Evolutionary conservation across 2,329 filamentous ascomycete species (phyloP).

Genomic region (Aspergillus chevalieri): DNA sequence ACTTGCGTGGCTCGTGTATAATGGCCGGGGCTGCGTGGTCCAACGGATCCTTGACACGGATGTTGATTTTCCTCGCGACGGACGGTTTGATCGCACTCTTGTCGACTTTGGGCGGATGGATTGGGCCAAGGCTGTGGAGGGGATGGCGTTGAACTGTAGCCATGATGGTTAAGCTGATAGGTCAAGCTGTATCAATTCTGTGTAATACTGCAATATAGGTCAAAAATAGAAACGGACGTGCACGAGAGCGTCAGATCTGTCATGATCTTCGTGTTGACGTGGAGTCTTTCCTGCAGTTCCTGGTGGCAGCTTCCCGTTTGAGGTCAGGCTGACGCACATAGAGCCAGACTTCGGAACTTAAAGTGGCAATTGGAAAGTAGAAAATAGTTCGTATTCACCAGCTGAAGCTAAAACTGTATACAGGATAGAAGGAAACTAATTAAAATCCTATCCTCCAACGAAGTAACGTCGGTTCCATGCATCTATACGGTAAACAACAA

Average conservation of each 20-base stretch:
- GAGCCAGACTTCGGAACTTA: neutral
- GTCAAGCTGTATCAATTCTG: no score
- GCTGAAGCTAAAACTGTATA: no score
- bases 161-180: neutral
- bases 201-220: no score
- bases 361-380: neutral
- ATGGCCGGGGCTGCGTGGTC: constrained; percentile 21
- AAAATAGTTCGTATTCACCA: no score
- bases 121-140: constrained; percentile 4
- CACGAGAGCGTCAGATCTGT: no score
- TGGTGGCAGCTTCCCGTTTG: neutral
- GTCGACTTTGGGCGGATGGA: constrained; percentile 11
- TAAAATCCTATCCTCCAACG: no score
- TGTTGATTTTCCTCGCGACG: constrained; percentile 9
- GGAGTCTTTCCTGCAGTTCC: no score
- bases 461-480: no score
- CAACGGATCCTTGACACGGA: constrained; percentile 16
- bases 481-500: no score
- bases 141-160: neutral
- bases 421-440: no score
- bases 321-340: constrained; percentile 3
- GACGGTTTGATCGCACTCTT: constrained; percentile 10
- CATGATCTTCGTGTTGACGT: no score
- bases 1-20: constrained; percentile 27
- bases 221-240: no score